Conservation (phyloP, 1,284 basidiomycete genomes). For the Ustilago crameri region DNA sequence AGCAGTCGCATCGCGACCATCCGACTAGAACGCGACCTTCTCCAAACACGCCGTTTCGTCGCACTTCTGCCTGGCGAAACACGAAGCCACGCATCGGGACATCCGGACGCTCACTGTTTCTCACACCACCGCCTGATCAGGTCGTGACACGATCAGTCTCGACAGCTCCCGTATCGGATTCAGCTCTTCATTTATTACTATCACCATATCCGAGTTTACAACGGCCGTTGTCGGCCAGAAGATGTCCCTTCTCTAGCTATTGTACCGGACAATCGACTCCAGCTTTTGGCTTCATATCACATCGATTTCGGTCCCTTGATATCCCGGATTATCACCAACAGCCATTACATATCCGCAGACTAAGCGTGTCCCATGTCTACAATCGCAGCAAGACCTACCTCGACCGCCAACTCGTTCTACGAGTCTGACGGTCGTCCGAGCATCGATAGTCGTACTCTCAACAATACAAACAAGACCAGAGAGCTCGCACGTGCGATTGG, state of each 20-base stretch:
- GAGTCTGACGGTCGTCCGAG: constrained; percentile 39
- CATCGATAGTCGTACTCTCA: constrained; percentile 9
- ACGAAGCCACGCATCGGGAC: no score
- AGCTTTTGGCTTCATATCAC: neutral
- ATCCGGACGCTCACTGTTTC: neutral
- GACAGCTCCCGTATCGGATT: neutral
- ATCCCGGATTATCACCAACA: neutral
- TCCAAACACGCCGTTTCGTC: neutral
- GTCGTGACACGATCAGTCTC: neutral
- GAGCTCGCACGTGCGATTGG: constrained; percentile 47
- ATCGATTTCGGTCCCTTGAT: neutral
- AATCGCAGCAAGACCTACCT: constrained; percentile 25
- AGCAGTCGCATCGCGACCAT: neutral
- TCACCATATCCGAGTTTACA: neutral
- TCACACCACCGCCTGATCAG: neutral
- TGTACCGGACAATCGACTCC: neutral
- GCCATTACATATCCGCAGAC: neutral
- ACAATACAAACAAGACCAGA: constrained; percentile 30
- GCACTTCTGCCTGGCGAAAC: no score
- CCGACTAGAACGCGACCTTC: neutral
- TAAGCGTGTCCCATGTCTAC: constrained; percentile 20
- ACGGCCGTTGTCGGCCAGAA: neutral
- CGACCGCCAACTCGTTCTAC: constrained; percentile 43
- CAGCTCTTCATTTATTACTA: neutral
- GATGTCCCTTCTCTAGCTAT: constrained; percentile 1